Evolutionary conservation across 192 early-diverging fungal genomes (phyloP).

Genomic region (Ambispora gerdemannii): DNA sequence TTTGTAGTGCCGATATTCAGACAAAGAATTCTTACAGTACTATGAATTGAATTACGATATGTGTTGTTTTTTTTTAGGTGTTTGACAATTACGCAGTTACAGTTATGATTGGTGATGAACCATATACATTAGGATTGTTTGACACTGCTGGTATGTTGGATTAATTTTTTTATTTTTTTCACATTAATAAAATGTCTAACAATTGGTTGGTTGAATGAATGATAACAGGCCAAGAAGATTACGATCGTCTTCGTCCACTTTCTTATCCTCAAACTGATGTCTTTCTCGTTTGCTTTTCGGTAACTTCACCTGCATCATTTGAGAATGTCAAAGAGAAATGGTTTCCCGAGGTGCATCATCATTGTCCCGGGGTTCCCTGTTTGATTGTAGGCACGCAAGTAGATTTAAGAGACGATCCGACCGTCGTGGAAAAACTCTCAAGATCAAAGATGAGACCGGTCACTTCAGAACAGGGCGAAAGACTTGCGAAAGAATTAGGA

Average conservation of each 20-base stretch:
- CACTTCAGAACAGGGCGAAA: conserved; percentile 72
- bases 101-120: conserved; percentile 98
- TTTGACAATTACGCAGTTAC: conserved; percentile 99
- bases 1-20: no score
- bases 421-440: conserved; percentile 72
- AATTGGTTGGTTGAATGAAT: background rate
- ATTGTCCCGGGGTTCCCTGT: conserved; percentile 93
- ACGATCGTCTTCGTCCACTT: conserved; percentile 87
- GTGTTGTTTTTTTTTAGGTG: conserved; percentile 48
- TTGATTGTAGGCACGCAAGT: conserved; percentile 89
- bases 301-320: conserved; percentile 87
- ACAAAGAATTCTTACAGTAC: no score
- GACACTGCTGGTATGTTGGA: conserved; percentile 76
- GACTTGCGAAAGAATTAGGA: conserved; percentile 75
- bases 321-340: conserved; percentile 96
- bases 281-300: conserved; percentile 92
- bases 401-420: conserved; percentile 86
- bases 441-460: conserved; percentile 83
- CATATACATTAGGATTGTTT: conserved; percentile 91
- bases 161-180: background rate
- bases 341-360: conserved; percentile 94
- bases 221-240: conserved; percentile 85
- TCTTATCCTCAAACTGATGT: conserved; percentile 96
- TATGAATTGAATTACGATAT: no score
- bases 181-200: background rate